A percentile compares a stretch with the other conserved stretches of the same genome.
These are phyloP conservation scores for Fraxinus pennsylvanica DNA, from an alignment of 257 asterid genomes.

Conservation along the genomic window DNA sequence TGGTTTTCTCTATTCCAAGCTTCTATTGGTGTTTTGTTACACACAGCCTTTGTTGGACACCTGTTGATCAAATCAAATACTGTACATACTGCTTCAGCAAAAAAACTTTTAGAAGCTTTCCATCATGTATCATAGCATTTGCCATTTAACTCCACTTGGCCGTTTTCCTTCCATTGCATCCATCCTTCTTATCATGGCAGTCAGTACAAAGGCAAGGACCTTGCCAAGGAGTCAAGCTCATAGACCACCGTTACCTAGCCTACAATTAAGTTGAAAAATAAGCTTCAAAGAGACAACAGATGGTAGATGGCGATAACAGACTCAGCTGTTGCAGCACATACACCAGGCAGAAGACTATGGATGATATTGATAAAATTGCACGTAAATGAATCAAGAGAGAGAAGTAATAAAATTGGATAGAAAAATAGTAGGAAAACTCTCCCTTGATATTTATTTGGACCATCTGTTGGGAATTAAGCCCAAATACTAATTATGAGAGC, in stretches of 20 bases:
- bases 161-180: slow-evolving; percentile 82
- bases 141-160: slow-evolving; percentile 40
- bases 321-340: not conserved
- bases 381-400: not conserved
- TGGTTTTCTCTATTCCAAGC: no score
- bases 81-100: no score
- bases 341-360: not conserved
- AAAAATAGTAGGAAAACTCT: no score
- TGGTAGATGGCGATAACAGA: not conserved
- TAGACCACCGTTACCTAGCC: slow-evolving; percentile 65
- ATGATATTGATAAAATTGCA: not conserved
- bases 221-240: slow-evolving; percentile 80
- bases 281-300: not conserved
- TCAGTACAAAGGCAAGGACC: slow-evolving; percentile 83
- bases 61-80: no score
- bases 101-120: no score
- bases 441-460: no score
- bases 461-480: no score
- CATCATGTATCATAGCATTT: no score
- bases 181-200: slow-evolving; percentile 74
- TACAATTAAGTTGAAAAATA: slow-evolving; percentile 26
- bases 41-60: no score
- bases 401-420: no score
- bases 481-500: no score
- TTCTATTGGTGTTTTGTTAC: no score